Percentiles rank a stretch among this genome's conserved stretches.
These are phyloP conservation scores for Sclerotinia sclerotiorum DNA, from an alignment of 2,329 filamentous ascomycete species.

Conservation along the genomic window DNA sequence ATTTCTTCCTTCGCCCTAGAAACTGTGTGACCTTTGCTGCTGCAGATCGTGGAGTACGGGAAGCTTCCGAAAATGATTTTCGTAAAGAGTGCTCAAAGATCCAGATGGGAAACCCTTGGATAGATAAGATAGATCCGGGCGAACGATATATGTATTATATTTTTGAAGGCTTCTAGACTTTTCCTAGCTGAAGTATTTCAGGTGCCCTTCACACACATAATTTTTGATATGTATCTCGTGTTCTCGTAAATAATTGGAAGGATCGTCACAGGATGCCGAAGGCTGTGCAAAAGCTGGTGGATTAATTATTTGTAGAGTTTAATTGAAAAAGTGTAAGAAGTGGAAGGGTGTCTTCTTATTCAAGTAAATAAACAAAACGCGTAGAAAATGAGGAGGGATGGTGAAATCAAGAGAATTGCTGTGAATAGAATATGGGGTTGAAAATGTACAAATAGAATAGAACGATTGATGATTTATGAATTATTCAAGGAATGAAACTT, in stretches of 20 bases:
- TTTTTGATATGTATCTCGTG: conserved; percentile 22
- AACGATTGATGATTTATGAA: not conserved
- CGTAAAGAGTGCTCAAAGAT: not conserved
- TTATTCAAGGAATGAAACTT: not conserved
- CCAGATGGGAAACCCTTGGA: not conserved
- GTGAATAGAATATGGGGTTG: not conserved
- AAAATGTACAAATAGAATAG: not conserved
- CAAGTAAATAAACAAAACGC: conserved; percentile 4
- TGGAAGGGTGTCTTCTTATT: not conserved
- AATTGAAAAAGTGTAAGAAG: conserved; percentile 1
- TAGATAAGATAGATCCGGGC: not conserved
- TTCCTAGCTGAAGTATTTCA: conserved; percentile 12
- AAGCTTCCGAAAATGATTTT: conserved; percentile 11
- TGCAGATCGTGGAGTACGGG: conserved; percentile 15
- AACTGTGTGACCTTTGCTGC: conserved; percentile 33
- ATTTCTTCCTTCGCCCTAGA: conserved; percentile 29
- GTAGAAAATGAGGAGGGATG: not conserved
- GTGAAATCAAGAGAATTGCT: not conserved
- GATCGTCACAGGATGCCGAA: conserved; percentile 18
- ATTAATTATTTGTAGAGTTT: not conserved
- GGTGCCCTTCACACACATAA: not conserved
- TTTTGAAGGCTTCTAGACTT: conserved; percentile 9
- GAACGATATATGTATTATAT: not conserved
- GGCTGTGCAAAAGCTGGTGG: conserved; percentile 17
- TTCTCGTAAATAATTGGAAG: conserved; percentile 22